Base-by-base conservation (phyloP, 2,329 filamentous ascomycete species). In the Aspergillus thermomutatus region DNA sequence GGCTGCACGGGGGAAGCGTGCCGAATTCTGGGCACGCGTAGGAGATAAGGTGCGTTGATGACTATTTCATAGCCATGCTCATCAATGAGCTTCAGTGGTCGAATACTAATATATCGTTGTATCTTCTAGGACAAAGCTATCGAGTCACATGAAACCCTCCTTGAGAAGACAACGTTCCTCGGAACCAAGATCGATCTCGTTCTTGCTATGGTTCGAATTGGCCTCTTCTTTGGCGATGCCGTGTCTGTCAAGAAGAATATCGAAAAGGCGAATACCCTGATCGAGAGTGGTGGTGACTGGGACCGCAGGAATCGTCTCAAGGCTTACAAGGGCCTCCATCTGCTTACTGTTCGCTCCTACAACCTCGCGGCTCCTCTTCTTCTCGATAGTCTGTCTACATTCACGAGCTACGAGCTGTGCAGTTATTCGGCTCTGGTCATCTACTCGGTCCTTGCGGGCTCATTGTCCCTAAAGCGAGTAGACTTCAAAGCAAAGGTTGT, bases 401-500 rank as follows among this genome's bases (percentile, higher is more conserved):
- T 99, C 76, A 99, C 94, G 60, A 97, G 92, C 75, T 97, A 97
- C 79, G 94, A 99, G 77, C 86, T 99, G 50, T 99, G 94, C 86
- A 93, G 89, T 64, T 99, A 99, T 81, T 96, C 92, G 57, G 89
- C 86, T 59, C 85, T 99, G 25, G 94, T 99, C 52, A 87, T 97
- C 56, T 99, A 97, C 79, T 92, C 94, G 1, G 93, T 97, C 23
- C 87, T 99, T 34, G 92, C 94, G 37, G 94, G 94, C 57, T 95
- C 92, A 6, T 88, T 97, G 25, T 94, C 93, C 48, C 84, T 99
- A 55, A 96, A 97, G 81, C 89, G 94, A 50, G 91, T 97, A 34
- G 94, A 99, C 76, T 99, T 99, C 84, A 99, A 99, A 82, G 90
- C 90, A 64, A 97, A 97, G 81, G 94, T 99, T 26, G 93, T 99